These are phyloP conservation scores for Hypoxylon sp. DNA, from an alignment of 2,329 filamentous ascomycete species.

Conservation along the genomic window DNA sequence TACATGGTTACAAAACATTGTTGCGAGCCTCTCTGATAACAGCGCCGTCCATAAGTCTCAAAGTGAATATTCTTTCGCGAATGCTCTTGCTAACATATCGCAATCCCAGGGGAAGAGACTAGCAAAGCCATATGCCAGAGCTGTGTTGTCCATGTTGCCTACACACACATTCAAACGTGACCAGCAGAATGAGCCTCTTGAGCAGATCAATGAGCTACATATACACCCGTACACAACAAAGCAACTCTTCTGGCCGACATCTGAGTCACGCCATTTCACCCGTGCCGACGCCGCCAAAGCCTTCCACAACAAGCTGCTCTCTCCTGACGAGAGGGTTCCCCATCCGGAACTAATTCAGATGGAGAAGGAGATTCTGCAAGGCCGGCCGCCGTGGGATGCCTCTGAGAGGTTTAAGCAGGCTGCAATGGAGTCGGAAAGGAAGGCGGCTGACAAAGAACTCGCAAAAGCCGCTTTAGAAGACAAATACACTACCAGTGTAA, in stretches of 20 bases:
- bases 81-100: conserved; percentile 35
- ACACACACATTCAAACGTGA: conserved; percentile 68
- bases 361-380: conserved; percentile 62
- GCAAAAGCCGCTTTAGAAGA: conserved; percentile 52
- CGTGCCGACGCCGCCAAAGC: conserved; percentile 74
- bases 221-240: conserved; percentile 72
- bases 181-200: conserved; percentile 63
- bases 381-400: conserved; percentile 55
- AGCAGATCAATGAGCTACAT: conserved; percentile 74
- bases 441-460: conserved; percentile 57
- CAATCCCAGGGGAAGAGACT: conserved; percentile 77
- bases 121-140: conserved; percentile 80
- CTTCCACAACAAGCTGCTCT: conserved; percentile 70
- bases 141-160: conserved; percentile 84
- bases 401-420: conserved; percentile 56
- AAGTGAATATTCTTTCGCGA: conserved; percentile 21
- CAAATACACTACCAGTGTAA: conserved; percentile 59
- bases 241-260: conserved; percentile 74
- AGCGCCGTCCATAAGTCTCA: conserved; percentile 30
- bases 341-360: conserved; percentile 71
- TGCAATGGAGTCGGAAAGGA: conserved; percentile 57
- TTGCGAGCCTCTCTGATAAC: conserved; percentile 80
- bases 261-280: conserved; percentile 73
- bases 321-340: conserved; percentile 71
- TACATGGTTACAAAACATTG: conserved; percentile 85